These are phyloP conservation scores for Cyathus striatus DNA, from an alignment of 768 basidiomycete genomes.

Conservation along the genomic window DNA sequence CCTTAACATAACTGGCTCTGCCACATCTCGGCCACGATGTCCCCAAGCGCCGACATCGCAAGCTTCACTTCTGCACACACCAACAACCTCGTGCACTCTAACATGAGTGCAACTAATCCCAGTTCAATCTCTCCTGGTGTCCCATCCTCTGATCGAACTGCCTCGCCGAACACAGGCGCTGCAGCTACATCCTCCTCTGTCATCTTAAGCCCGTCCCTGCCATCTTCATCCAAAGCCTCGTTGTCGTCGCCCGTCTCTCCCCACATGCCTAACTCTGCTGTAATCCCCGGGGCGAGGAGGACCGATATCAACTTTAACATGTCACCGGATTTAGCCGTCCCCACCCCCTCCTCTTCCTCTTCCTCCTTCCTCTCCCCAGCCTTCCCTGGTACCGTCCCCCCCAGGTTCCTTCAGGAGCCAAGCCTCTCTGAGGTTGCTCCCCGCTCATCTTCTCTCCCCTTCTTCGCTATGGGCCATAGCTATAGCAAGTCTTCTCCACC, in stretches of 20 bases:
- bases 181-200: slow-evolving; percentile 22
- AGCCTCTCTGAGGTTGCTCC: slow-evolving; percentile 9
- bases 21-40: slow-evolving; percentile 10
- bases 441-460: slow-evolving; percentile 19
- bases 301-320: slow-evolving; percentile 27
- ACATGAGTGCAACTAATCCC: slow-evolving; percentile 9
- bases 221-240: slow-evolving; percentile 36
- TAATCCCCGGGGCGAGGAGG: slow-evolving; percentile 22
- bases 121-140: slow-evolving; percentile 6
- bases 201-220: slow-evolving; percentile 29
- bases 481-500: slow-evolving; percentile 16
- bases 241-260: slow-evolving; percentile 36
- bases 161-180: slow-evolving; percentile 8
- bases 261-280: slow-evolving; percentile 19
- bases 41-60: slow-evolving; percentile 5
- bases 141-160: slow-evolving; percentile 1
- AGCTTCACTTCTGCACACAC: no score
- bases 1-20: background rate
- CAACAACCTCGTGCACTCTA: slow-evolving; percentile 10
- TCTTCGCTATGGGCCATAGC: slow-evolving; percentile 19
- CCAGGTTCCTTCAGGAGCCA: slow-evolving; percentile 6
- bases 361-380: background rate
- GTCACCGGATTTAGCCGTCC: slow-evolving; percentile 1
- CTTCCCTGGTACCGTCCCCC: background rate
- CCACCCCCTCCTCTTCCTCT: background rate